Evolutionary conservation across 2,329 filamentous ascomycete genomes (phyloP).

Genomic region (Thermothelomyces thermophilus): DNA sequence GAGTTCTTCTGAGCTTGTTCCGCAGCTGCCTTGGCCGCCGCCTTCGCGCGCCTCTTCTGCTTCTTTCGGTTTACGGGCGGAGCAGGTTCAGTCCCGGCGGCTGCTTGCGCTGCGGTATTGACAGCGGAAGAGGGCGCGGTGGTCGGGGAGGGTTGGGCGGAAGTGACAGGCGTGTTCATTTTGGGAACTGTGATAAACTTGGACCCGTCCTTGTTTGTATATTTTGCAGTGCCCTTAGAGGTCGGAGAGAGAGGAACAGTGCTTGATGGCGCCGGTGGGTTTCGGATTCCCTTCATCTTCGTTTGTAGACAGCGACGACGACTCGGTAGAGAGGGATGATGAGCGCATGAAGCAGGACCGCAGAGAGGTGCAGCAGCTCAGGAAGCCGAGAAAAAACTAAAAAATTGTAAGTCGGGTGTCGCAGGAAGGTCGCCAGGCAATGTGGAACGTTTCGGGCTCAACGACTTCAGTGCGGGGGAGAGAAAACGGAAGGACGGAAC

Average conservation of each 20-base stretch:
- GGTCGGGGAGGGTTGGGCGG: conserved; percentile 49
- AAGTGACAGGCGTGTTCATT: conserved; percentile 42
- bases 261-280: conserved; percentile 25
- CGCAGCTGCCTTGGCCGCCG: conserved; percentile 60
- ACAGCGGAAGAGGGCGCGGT: conserved; percentile 29
- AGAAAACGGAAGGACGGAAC: neutral
- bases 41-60: conserved; percentile 86
- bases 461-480: conserved; percentile 2
- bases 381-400: conserved; percentile 10
- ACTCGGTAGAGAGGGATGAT: conserved; percentile 6
- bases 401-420: conserved; percentile 16
- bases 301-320: conserved; percentile 11
- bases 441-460: neutral
- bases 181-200: conserved; percentile 63
- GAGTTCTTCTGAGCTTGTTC: conserved; percentile 33
- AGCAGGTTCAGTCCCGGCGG: conserved; percentile 8
- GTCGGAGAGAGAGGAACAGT: conserved; percentile 43
- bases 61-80: conserved; percentile 79
- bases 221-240: conserved; percentile 50
- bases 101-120: conserved; percentile 8
- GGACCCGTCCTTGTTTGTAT: conserved; percentile 62
- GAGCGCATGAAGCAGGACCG: conserved; percentile 14
- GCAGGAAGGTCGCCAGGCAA: conserved; percentile 1
- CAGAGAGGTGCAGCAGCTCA: conserved; percentile 10
- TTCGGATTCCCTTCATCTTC: conserved; percentile 32